phyloP scores from a whole-genome alignment of 192 early-diverging fungal species.

The Haplosporangium gracile region DNA sequence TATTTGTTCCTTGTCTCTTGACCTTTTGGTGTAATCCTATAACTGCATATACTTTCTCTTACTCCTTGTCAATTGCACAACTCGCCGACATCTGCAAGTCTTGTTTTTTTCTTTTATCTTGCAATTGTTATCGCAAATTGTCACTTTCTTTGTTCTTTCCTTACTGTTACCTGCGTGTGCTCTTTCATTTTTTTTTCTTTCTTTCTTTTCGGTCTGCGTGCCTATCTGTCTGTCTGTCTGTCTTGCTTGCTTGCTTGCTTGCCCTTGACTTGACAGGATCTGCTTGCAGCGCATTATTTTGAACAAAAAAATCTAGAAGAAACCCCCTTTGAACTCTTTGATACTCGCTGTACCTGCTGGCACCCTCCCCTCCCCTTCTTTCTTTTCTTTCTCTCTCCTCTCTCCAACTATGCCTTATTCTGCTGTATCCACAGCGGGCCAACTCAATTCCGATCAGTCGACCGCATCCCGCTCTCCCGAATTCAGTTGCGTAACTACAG shows the following conservation, averaged over 20 bases:
- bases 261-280: not conserved
- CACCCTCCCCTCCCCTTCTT: not conserved
- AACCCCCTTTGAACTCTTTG: not conserved
- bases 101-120: not conserved
- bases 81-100: not conserved
- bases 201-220: not conserved
- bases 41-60: not conserved
- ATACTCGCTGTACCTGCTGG: not conserved
- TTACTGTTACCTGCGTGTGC: not conserved
- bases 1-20: not conserved
- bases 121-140: not conserved
- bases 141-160: not conserved
- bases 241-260: too few relatives aligned
- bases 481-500: not conserved
- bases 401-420: constrained; percentile 11
- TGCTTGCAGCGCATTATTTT: not conserved
- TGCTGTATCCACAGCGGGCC: constrained; percentile 8
- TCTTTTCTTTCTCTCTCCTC: not conserved
- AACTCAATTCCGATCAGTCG: not conserved
- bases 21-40: too few relatives aligned
- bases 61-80: not conserved
- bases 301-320: not conserved
- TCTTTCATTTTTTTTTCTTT: not conserved
- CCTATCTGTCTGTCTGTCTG: not conserved
- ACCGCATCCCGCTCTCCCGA: not conserved